Percentiles rank a stretch among this genome's conserved stretches.
Conservation (phyloP, 2,329 filamentous ascomycete species). For the Pestalotiopsis sp. region DNA sequence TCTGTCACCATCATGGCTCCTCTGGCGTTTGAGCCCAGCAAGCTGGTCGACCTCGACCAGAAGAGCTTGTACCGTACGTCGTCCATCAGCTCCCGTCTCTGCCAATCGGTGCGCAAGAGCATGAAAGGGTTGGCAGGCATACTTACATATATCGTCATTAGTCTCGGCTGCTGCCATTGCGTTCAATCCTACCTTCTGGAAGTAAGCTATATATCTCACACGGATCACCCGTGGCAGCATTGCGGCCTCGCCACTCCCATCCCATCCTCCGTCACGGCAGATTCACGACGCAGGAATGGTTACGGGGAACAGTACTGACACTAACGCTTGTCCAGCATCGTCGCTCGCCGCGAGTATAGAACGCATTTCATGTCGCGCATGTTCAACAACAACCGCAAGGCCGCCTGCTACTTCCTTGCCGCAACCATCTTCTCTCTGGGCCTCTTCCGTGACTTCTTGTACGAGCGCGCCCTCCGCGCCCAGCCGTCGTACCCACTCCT, state of each 20-base stretch:
- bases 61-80: slow-evolving; percentile 64
- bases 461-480: slow-evolving; percentile 77
- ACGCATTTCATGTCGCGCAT: slow-evolving; percentile 86
- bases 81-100: background rate
- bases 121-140: background rate
- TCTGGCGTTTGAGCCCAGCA: slow-evolving; percentile 33
- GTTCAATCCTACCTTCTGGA: slow-evolving; percentile 99
- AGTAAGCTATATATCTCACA: slow-evolving; percentile 58
- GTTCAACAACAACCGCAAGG: slow-evolving; percentile 74
- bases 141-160: slow-evolving; percentile 33
- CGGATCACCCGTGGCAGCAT: background rate
- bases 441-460: slow-evolving; percentile 83
- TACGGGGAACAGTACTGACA: background rate
- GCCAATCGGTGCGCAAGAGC: background rate
- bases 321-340: slow-evolving; percentile 60
- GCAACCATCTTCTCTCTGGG: slow-evolving; percentile 88
- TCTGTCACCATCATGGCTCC: slow-evolving; percentile 35
- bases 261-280: background rate
- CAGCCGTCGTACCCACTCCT: slow-evolving; percentile 77
- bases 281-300: background rate
- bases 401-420: slow-evolving; percentile 88
- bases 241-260: background rate
- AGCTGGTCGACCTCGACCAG: slow-evolving; percentile 65
- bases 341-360: slow-evolving; percentile 88
- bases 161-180: slow-evolving; percentile 80